Evolutionary conservation across 768 basidiomycete species (phyloP).

Genomic region (Pleurotus sapidus): DNA sequence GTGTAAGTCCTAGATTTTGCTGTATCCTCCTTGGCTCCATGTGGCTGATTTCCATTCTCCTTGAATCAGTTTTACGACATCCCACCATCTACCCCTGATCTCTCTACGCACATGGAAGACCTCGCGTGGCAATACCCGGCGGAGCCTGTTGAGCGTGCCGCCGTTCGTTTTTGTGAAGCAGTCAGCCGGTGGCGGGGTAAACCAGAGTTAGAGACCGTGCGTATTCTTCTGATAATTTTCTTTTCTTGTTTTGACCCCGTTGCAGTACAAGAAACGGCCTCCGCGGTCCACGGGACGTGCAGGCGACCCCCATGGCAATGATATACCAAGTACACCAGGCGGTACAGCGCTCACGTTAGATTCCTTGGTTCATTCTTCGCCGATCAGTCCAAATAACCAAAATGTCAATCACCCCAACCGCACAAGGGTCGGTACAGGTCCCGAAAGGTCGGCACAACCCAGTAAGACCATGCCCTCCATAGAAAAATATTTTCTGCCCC

Average conservation of each 20-base stretch:
- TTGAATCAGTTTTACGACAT: constrained; percentile 69
- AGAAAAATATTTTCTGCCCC: constrained; percentile 42
- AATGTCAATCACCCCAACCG: constrained; percentile 23
- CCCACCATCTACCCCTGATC: constrained; percentile 65
- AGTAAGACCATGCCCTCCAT: constrained; percentile 37
- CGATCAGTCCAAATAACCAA: constrained; percentile 45
- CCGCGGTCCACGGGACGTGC: constrained; percentile 17
- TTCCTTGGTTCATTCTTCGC: constrained; percentile 68
- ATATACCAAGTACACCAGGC: constrained; percentile 22
- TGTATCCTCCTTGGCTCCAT: background rate
- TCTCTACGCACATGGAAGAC: constrained; percentile 78
- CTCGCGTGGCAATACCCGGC: constrained; percentile 79
- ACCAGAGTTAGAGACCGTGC: constrained; percentile 78
- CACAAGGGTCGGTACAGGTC: constrained; percentile 5
- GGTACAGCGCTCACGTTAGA: constrained; percentile 54
- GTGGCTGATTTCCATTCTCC: constrained; percentile 1
- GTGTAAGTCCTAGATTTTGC: constrained; percentile 42
- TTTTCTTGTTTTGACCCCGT: constrained; percentile 21
- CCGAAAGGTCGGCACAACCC: constrained; percentile 11
- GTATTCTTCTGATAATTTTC: constrained; percentile 15
- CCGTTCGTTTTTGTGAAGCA: constrained; percentile 78
- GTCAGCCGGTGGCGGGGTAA: constrained; percentile 81
- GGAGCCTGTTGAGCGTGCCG: constrained; percentile 77
- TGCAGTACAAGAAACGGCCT: constrained; percentile 57
- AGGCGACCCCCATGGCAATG: constrained; percentile 6